Conservation (phyloP, 2,329 filamentous ascomycete species). For the Furcasterigmium sp. region DNA sequence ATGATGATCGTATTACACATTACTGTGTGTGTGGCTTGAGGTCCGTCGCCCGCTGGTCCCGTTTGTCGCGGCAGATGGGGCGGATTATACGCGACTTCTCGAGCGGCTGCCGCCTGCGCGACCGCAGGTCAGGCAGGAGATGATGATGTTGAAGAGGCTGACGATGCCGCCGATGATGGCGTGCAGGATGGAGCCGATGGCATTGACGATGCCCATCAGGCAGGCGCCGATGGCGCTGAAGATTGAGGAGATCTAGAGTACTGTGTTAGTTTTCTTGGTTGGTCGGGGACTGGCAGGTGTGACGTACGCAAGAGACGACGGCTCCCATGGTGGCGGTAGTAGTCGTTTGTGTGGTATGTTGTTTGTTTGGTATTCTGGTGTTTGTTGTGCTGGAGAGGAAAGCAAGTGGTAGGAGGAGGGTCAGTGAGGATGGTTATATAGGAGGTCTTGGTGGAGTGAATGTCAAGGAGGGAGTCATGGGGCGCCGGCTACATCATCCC, state of each 20-base stretch:
- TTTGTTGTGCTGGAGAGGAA: background rate
- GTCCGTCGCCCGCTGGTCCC: background rate
- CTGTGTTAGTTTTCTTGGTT: conserved; percentile 10
- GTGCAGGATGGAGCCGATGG: conserved; percentile 58
- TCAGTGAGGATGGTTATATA: no score
- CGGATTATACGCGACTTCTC: conserved; percentile 22
- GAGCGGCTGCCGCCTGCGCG: conserved; percentile 27
- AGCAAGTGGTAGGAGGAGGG: no score
- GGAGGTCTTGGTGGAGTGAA: no score
- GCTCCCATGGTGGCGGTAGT: conserved; percentile 61
- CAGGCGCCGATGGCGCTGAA: conserved; percentile 60
- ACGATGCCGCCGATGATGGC: conserved; percentile 66
- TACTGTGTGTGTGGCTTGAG: no score
- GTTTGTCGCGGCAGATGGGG: conserved; percentile 1
- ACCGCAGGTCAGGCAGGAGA: conserved; percentile 59
- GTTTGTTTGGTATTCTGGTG: background rate
- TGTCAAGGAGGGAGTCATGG: no score
- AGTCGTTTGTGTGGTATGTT: background rate
- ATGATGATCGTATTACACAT: no score
- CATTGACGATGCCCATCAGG: conserved; percentile 64
- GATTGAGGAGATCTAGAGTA: conserved; percentile 51
- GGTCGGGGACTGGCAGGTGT: background rate
- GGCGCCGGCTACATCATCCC: no score
- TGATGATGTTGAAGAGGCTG: conserved; percentile 58
- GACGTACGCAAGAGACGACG: conserved; percentile 76